Evolutionary conservation across 495 filamentous ascomycete genomes (phyloP).

Genomic region (Pyrenula massariospora): DNA sequence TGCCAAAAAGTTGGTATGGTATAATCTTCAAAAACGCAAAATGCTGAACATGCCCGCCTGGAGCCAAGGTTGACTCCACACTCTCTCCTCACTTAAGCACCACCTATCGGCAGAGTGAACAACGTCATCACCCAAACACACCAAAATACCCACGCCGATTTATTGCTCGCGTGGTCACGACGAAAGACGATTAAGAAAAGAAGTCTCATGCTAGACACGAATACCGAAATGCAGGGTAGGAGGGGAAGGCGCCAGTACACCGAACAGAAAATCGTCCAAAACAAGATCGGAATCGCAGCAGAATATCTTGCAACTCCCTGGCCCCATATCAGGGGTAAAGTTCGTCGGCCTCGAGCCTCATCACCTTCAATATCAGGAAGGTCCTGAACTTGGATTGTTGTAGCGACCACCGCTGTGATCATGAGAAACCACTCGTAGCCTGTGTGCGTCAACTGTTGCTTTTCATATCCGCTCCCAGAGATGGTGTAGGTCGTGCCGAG

Average conservation of each 20-base stretch:
- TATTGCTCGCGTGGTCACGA: not conserved
- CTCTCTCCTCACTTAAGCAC: not conserved
- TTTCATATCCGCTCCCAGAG: not conserved
- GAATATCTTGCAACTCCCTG: slow-evolving; percentile 26
- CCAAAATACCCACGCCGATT: not conserved
- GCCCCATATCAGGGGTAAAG: slow-evolving; percentile 29
- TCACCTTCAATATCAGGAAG: slow-evolving; percentile 38
- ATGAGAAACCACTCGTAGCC: slow-evolving; percentile 25
- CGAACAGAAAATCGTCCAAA: slow-evolving; percentile 27
- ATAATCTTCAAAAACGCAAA: no score
- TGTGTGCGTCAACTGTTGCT: slow-evolving; percentile 5
- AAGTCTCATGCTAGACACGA: not conserved
- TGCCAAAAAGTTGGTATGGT: no score
- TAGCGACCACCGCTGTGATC: slow-evolving; percentile 23
- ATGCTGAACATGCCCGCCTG: no score
- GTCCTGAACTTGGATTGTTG: slow-evolving; percentile 43
- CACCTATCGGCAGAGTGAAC: not conserved
- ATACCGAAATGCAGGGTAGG: not conserved
- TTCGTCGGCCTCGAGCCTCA: slow-evolving; percentile 23
- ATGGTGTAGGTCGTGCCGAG: slow-evolving; percentile 15
- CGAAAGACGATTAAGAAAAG: not conserved
- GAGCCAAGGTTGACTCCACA: no score
- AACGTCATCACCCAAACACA: not conserved
- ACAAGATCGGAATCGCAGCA: slow-evolving; percentile 20
- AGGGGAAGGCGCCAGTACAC: slow-evolving; percentile 15